Percentiles rank a stretch among this genome's conserved stretches.
phyloP scores from a whole-genome alignment of 2,329 filamentous ascomycete species.

The Ceratocystis cacaofunesta region DNA sequence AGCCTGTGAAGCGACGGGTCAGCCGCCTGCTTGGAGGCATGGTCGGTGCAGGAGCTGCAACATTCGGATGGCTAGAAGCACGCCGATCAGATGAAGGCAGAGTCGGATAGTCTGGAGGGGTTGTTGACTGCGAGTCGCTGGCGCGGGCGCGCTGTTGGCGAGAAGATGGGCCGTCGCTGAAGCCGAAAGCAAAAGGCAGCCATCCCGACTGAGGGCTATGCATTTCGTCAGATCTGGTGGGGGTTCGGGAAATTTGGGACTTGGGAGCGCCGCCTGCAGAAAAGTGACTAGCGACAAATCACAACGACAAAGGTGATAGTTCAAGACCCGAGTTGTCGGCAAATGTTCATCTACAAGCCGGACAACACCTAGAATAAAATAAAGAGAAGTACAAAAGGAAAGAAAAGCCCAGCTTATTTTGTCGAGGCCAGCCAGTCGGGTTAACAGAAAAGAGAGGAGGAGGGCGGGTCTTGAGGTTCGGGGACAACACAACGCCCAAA shows the following conservation, averaged over 20 bases:
- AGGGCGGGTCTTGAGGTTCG: not conserved
- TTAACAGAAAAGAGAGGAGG: not conserved
- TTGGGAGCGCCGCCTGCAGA: conserved; percentile 9
- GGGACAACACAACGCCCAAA: not conserved
- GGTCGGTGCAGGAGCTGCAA: conserved; percentile 6
- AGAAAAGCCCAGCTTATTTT: not conserved
- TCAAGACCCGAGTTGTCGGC: too few species aligned
- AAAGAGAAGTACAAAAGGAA: not conserved
- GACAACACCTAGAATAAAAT: not conserved
- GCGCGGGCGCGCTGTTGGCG: not conserved
- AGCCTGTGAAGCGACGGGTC: conserved; percentile 24
- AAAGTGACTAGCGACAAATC: conserved; percentile 10
- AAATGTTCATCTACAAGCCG: not conserved
- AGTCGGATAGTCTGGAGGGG: not conserved
- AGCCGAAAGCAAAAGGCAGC: conserved; percentile 1
- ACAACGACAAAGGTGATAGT: not conserved
- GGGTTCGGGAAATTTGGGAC: conserved; percentile 10
- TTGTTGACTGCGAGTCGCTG: conserved; percentile 8
- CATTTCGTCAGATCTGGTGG: not conserved
- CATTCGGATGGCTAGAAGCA: not conserved
- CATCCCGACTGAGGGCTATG: conserved; percentile 4
- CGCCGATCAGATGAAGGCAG: not conserved
- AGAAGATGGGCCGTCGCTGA: conserved; percentile 1
- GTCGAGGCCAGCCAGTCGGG: not conserved
- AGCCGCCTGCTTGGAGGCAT: not conserved